Evolutionary conservation across 495 filamentous ascomycete species (phyloP).

Genomic region (Daldinia bambusicola): DNA sequence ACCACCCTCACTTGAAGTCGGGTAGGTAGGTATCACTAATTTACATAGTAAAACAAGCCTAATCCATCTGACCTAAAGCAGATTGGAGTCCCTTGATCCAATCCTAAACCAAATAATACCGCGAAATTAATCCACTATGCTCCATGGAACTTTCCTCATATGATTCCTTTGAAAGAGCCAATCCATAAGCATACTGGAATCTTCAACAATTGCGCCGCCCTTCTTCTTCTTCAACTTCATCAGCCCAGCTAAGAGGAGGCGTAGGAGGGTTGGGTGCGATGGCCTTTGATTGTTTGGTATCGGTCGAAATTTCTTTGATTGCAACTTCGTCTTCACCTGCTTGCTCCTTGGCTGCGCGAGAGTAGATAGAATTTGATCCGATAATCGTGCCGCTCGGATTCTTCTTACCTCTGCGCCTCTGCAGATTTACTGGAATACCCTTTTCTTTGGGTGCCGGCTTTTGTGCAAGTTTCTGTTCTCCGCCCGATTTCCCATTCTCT

Average conservation of each 20-base stretch:
- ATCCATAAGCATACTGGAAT: background rate
- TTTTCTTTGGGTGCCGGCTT: background rate
- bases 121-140: background rate
- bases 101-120: background rate
- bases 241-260: conserved; percentile 15
- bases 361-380: conserved; percentile 20
- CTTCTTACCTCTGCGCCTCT: conserved; percentile 9
- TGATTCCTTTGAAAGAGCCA: background rate
- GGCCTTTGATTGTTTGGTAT: background rate
- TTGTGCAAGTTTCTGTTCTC: background rate
- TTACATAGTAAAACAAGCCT: background rate
- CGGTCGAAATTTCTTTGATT: background rate
- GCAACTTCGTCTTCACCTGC: background rate
- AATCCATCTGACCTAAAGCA: background rate
- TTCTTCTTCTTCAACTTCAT: conserved; percentile 15
- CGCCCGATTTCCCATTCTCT: background rate
- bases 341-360: background rate
- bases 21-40: background rate
- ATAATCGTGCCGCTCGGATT: conserved; percentile 11
- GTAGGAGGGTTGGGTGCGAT: background rate
- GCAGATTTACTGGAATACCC: background rate
- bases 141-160: background rate
- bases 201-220: background rate
- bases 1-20: background rate
- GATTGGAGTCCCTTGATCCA: background rate